Percentiles rank a stretch among this genome's conserved stretches.
Evolutionary conservation across 768 basidiomycete species (phyloP).

Genomic region (Rhodotorula paludigena): DNA sequence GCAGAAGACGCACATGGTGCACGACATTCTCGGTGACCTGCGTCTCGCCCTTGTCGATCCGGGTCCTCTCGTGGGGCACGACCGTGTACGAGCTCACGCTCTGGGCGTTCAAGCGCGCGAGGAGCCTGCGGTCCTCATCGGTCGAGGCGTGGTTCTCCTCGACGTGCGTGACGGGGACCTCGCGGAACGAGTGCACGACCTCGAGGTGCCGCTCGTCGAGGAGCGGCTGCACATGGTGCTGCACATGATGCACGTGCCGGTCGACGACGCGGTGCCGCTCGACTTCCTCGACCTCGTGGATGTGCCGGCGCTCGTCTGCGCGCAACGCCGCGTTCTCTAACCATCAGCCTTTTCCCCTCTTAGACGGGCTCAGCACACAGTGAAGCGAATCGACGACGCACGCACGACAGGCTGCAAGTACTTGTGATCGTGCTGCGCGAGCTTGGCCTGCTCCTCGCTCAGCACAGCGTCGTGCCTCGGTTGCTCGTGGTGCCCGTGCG

Average conservation of each 20-base stretch:
- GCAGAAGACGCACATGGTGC: conserved; percentile 12
- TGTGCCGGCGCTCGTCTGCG: conserved; percentile 27
- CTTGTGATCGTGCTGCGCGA: conserved; percentile 29
- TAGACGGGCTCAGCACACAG: background rate
- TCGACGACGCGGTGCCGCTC: conserved; percentile 22
- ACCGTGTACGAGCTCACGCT: conserved; percentile 18
- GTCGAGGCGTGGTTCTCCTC: conserved; percentile 28
- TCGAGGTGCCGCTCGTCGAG: conserved; percentile 30
- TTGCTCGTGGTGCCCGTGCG: conserved; percentile 11
- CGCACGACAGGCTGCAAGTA: conserved; percentile 31
- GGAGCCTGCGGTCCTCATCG: conserved; percentile 12
- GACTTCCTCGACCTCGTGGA: conserved; percentile 30
- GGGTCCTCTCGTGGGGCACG: conserved; percentile 27
- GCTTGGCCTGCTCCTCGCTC: conserved; percentile 19
- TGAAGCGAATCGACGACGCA: background rate
- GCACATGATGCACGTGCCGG: conserved; percentile 31
- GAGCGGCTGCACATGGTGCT: conserved; percentile 30
- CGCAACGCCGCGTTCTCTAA: too few species aligned
- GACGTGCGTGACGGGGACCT: conserved; percentile 29
- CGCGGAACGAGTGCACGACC: conserved; percentile 27
- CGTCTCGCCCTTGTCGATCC: conserved; percentile 32
- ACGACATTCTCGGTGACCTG: conserved; percentile 27
- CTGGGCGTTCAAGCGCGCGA: conserved; percentile 25
- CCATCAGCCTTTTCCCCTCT: background rate
- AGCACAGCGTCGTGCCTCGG: conserved; percentile 12